Conservation (phyloP, 2,329 filamentous ascomycete genomes). For the Penicillium polonicum region DNA sequence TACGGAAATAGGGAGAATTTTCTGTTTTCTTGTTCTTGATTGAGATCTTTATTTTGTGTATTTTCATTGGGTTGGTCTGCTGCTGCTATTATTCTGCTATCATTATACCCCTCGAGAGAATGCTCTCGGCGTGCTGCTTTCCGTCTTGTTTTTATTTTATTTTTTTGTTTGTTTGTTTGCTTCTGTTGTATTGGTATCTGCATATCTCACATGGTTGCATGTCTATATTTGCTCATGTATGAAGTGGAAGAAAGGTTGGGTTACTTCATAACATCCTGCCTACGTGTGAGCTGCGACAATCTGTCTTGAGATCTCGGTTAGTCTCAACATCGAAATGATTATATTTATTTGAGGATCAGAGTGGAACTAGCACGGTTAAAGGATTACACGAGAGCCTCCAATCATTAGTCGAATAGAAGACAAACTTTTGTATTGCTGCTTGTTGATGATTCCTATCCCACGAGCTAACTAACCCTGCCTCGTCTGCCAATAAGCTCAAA, state of each 20-base stretch:
- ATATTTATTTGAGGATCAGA: not conserved
- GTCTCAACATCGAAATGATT: not conserved
- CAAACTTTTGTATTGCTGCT: not conserved
- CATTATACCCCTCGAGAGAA: slow-evolving; percentile 18
- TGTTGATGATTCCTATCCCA: not conserved
- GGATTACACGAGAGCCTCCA: too few relatives aligned
- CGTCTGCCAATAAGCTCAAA: not conserved
- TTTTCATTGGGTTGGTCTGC: not conserved
- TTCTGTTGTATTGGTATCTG: not conserved
- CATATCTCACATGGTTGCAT: not conserved
- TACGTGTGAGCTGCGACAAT: not conserved
- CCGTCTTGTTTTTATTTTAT: not conserved
- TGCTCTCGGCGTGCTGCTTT: slow-evolving; percentile 8
- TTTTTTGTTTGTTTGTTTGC: not conserved
- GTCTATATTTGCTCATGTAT: not conserved
- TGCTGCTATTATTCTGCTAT: slow-evolving; percentile 14
- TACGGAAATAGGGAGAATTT: slow-evolving; percentile 36
- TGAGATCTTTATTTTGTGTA: not conserved
- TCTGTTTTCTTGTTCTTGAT: not conserved
- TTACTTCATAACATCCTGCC: not conserved
- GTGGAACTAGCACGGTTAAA: not conserved
- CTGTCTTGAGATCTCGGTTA: not conserved
- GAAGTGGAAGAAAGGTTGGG: not conserved
- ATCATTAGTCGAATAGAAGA: not conserved
- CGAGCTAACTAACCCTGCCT: not conserved